Percentiles rank a stretch among this genome's conserved stretches.
Conservation (phyloP, 192 early-diverging fungal genomes). For the Rhizophlyctis rosea region DNA sequence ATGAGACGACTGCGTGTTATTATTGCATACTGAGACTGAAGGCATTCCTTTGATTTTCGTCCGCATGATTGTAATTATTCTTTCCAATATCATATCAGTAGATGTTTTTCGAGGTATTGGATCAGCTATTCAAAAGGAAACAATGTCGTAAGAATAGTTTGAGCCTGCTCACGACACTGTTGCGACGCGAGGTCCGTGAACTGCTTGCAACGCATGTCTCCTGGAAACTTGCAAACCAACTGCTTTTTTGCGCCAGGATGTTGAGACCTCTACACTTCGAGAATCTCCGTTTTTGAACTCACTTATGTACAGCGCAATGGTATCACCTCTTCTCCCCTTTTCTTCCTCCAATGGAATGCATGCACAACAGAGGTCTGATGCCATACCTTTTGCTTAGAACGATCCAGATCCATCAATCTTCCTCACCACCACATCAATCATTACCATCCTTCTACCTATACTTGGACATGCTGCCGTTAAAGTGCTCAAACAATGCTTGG, state of each 20-base stretch:
- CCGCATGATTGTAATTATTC: background rate
- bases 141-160: too few relatives aligned
- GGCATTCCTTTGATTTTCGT: too few relatives aligned
- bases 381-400: background rate
- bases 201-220: too few relatives aligned
- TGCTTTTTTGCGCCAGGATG: constrained; percentile 9
- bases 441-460: constrained; percentile 11
- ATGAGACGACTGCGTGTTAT: too few relatives aligned
- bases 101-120: too few relatives aligned
- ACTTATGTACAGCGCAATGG: constrained; percentile 20
- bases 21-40: too few relatives aligned
- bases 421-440: constrained; percentile 4
- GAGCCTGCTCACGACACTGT: too few relatives aligned
- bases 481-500: constrained; percentile 6
- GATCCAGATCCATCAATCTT: constrained; percentile 19
- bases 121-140: too few relatives aligned
- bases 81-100: too few relatives aligned
- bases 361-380: background rate
- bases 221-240: background rate
- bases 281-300: constrained; percentile 19
- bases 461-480: constrained; percentile 8
- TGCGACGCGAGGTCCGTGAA: too few relatives aligned
- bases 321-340: background rate
- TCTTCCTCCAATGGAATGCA: background rate
- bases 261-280: constrained; percentile 9